Evolutionary conservation across 169 alveolate genomes (phyloP), one percentile per base, ranked within the genome.

Genomic region (Toxoplasma gondii): DNA sequence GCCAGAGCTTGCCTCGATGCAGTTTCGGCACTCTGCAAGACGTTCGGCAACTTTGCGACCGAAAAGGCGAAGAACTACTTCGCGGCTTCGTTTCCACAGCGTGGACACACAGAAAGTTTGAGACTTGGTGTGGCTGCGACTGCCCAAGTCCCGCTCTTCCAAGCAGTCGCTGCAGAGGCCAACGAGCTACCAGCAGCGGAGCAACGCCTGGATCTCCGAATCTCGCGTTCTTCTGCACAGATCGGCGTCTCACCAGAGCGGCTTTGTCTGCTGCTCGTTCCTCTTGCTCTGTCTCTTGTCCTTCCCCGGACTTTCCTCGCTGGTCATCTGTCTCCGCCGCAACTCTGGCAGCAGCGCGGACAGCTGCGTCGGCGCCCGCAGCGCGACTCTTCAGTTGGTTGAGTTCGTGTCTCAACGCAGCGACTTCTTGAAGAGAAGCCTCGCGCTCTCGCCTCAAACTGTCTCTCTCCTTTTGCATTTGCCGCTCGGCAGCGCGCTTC

Each of bases 301-400:
- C 90, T 38, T 41, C 90, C 4, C 41, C 34, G 38, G 90, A 16
- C 10, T 4, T 39, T 1, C 90, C 27, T 43, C 64, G 17, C 67
- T 82, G 69, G 39, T 31, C 67, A 4, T 82, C 67, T 12, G 69
- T 44, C 24, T 31, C 90, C 9, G 69, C 90, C 24, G 90, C 64
- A 16, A 82, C 90, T 41, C 31, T 22, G 19, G 53, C 44, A 2
- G 90, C 90, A 12, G 90, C 64, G n/a, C 41, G 69, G 36, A 29
- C 64, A 34, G 93, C 93, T 36, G 82, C 93, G 4, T 88, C 64
- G 31, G 84, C 45, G 84, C 78, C 84, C 36, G 38, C 86, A 22
- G 53, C 70, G 19, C 27, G 74, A 34, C 93, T 19, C 64, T 41
- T 31, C 4, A 88, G 84, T 22, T 54, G 38, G 67, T 64, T 29